phyloP scores from a whole-genome alignment of 2,329 filamentous ascomycete species.

The Alternaria longipes region DNA sequence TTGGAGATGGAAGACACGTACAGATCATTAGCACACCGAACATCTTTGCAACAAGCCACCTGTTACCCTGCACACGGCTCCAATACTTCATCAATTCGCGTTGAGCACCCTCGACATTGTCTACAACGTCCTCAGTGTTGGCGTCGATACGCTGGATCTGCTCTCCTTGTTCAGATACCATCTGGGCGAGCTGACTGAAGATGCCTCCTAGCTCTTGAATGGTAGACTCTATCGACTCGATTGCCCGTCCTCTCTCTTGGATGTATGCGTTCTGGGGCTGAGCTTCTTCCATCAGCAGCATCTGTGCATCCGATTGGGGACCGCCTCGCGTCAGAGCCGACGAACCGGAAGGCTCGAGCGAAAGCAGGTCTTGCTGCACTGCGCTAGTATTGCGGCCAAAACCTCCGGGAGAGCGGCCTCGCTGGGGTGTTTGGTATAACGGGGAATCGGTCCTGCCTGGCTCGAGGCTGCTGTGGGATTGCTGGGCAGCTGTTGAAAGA shows the following conservation, averaged over 20 bases:
- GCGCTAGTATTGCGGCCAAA: constrained; percentile 57
- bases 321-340: constrained; percentile 57
- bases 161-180: constrained; percentile 97
- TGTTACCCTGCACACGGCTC: constrained; percentile 90
- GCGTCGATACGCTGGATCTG: constrained; percentile 98
- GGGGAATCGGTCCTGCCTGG: constrained; percentile 82
- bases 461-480: constrained; percentile 68
- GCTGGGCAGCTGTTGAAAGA: constrained; percentile 85
- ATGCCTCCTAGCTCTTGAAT: constrained; percentile 92
- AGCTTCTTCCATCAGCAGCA: constrained; percentile 89
- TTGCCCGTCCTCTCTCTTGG: constrained; percentile 91
- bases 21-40: constrained; percentile 95
- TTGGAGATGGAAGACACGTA: constrained; percentile 41
- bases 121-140: constrained; percentile 96
- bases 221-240: constrained; percentile 95
- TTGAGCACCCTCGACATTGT: constrained; percentile 97
- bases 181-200: constrained; percentile 91
- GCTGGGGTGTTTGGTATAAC: constrained; percentile 80
- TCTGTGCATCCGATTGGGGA: constrained; percentile 79
- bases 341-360: constrained; percentile 74
- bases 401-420: constrained; percentile 65
- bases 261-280: constrained; percentile 88
- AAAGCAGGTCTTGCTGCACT: constrained; percentile 72
- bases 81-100: constrained; percentile 97
- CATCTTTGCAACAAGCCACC: constrained; percentile 89